Base-by-base conservation (phyloP, 2,329 filamentous ascomycete genomes). In the Fusarium buxicola region DNA sequence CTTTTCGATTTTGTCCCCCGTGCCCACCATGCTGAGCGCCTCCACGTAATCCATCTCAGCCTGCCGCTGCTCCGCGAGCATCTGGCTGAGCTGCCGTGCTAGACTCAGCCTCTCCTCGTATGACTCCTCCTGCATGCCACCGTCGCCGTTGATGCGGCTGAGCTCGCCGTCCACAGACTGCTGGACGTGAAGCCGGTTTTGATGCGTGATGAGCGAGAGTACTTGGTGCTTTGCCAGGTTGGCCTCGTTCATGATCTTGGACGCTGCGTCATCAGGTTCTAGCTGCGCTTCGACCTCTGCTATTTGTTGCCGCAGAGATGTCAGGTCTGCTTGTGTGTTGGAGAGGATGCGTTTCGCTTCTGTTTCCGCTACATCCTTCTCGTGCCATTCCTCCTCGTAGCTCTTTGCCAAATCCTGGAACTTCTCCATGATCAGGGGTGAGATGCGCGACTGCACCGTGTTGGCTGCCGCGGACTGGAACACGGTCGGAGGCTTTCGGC, bases 331-430 rank as follows among this genome's bases (percentile, higher is more conserved):
- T 61, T 90, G 86, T 0, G 90, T 88, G 65, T 89, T 89, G 58
- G 82, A 81, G 13, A 92, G 81, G 52, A 89, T 86, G 13, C 86
- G 82, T 45, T 85, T 85, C 4, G 89, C 89, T 72, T 91, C 90
- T 24, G 84, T 83, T 69, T 91, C 88, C 4, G 87, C 87, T 15
- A 84, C 82, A 48, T 92, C 87, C 72, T 92, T 92, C 64, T 93
- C 90, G 48, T 85, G 83, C 69, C 92, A 86, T 72, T 94, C 90
- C 25, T 89, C 85, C 56, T 95, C 92, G 70, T 92, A 92, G 53
- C 83, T 88, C 54, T 82, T 82, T 2, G 90, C 86, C 10, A 94
- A 80, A 62, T 89, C 88, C 67, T 88, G 86, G 61, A 92, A 88
- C 65, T 91, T 92, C 55, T 92, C 88, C 7, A 90, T 79, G 58